Evolutionary conservation across 768 basidiomycete genomes (phyloP).

Genomic region (Infundibulicybe gibba): DNA sequence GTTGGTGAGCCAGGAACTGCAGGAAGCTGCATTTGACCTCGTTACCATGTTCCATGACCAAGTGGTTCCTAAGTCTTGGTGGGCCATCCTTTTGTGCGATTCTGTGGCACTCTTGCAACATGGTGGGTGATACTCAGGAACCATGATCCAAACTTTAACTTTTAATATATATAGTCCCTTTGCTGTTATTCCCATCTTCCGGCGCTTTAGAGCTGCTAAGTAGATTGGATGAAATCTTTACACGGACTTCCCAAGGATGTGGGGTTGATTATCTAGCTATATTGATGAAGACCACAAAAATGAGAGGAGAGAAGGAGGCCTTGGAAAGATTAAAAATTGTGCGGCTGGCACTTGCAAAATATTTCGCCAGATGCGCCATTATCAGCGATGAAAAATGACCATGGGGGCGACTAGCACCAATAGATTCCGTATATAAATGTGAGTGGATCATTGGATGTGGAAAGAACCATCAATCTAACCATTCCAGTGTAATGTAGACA

Average conservation of each 20-base stretch:
- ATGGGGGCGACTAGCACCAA: neutral
- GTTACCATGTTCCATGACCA: constrained; percentile 77
- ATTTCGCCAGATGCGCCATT: constrained; percentile 74
- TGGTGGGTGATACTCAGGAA: constrained; percentile 31
- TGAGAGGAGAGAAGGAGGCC: constrained; percentile 51
- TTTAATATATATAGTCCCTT: constrained; percentile 41
- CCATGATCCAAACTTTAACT: constrained; percentile 3
- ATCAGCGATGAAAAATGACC: constrained; percentile 26
- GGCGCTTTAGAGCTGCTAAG: constrained; percentile 73
- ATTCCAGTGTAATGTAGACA: constrained; percentile 4
- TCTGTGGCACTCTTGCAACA: constrained; percentile 65
- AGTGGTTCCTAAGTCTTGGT: constrained; percentile 82
- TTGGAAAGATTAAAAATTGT: constrained; percentile 74
- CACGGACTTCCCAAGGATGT: constrained; percentile 65
- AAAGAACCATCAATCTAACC: constrained; percentile 1
- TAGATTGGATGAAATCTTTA: constrained; percentile 78
- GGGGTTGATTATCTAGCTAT: constrained; percentile 72
- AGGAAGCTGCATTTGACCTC: constrained; percentile 71
- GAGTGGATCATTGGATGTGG: constrained; percentile 22
- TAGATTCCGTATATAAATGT: constrained; percentile 17
- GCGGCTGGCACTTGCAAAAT: constrained; percentile 77
- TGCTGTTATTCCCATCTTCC: constrained; percentile 63
- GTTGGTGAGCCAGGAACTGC: constrained; percentile 50
- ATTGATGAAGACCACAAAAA: constrained; percentile 46
- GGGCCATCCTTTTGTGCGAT: constrained; percentile 86